Percentiles rank a stretch among this genome's conserved stretches.
These are phyloP conservation scores for Arctium lappa DNA, from an alignment of 129 eudicot genomes.

Conservation along the genomic window DNA sequence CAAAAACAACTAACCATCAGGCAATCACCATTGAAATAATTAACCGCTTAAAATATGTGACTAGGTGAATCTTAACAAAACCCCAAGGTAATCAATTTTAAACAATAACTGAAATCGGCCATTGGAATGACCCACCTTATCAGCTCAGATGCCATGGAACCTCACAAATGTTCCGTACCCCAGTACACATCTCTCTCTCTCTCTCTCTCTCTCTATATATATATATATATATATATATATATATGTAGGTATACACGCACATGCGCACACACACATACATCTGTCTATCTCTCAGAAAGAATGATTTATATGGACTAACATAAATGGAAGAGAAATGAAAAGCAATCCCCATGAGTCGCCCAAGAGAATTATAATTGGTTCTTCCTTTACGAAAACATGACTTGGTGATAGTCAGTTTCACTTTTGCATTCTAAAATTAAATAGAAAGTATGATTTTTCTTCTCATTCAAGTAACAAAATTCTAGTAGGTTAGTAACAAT, in stretches of 20 bases:
- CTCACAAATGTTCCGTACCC: background rate
- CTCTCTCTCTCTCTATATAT: too few species aligned
- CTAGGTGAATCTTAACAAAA: background rate
- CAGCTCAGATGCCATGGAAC: background rate
- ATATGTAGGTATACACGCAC: too few species aligned
- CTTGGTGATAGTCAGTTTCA: background rate
- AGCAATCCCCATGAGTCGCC: background rate
- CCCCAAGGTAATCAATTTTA: background rate
- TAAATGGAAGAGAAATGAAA: background rate
- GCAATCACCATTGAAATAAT: background rate
- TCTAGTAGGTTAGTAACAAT: background rate
- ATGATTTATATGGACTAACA: background rate
- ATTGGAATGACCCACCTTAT: background rate
- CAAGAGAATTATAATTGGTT: background rate
- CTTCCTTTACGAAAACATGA: background rate
- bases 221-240: too few species aligned
- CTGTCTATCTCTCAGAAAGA: too few species aligned
- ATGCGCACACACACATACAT: too few species aligned
- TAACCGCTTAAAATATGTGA: background rate
- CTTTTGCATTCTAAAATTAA: background rate
- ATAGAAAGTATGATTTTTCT: background rate
- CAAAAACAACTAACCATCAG: background rate
- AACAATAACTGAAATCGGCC: background rate
- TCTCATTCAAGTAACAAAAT: too few species aligned
- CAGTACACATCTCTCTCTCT: background rate